Base-by-base conservation (phyloP, 2,329 filamentous ascomycete species). In the Colletotrichum liriopes region DNA sequence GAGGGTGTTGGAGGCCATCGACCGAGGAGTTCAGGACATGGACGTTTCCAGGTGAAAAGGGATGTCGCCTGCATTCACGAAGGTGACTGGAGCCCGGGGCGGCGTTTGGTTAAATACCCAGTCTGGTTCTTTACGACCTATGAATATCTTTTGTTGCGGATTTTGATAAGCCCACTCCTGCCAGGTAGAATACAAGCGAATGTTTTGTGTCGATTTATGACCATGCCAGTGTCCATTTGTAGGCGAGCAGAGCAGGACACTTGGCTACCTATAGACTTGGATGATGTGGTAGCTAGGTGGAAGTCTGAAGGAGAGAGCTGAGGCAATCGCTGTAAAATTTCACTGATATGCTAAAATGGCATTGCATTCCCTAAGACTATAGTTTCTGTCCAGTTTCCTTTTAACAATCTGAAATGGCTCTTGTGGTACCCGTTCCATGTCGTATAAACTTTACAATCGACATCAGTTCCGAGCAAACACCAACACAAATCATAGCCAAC, bases 11-110 rank as follows among this genome's bases (percentile, higher is more conserved):
- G 52, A 65, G 32, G 66, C 65, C n/a, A 64, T 70, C 4, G 65
- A 72, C 5, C 29, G 59, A 29, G 70, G 65, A 8, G 54, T 70
- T 8, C 70, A 72, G 47, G 65, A 72, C 20, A 65, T 72, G 65
- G 59, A 72, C 16, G 55, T 72, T 35, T 69, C 69, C 23, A 47
- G 45, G 43, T 64, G 32, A 69, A 20, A 6, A 12, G 3, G 49
- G 51, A 5, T 29, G 16, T 18, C 29, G 45, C 20, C 20, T 11
- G 29, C n/a, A 16, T 8, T 2, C 56, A 45, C 5, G 56, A 26
- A 9, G 63, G 43, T n/a, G 18, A 41, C 11, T 35, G 47, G 32
- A 37, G 49, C 32, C 16, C 37, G 29, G 41, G 49, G 26, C 32
- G 51, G 65, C 52, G 32, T 68, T 63, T 41, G 59, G 45, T 39